Percentiles rank a stretch among this genome's conserved stretches.
Conservation (phyloP, 1,139 yeast genomes). For the Magnusiomyces sp. region DNA sequence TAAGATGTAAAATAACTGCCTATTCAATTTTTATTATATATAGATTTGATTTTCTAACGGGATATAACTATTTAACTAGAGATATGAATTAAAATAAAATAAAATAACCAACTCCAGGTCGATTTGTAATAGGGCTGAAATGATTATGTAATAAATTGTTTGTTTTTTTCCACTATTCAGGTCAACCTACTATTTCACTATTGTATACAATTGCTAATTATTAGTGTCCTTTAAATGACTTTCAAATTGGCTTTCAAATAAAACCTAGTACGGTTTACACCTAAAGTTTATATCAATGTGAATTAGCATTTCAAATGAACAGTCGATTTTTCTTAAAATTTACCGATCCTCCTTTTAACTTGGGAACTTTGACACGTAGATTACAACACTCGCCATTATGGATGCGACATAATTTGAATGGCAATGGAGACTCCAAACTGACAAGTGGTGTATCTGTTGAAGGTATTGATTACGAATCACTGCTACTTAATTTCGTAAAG, state of each 20-base stretch:
- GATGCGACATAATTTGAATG: background rate
- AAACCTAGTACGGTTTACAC: too few relatives aligned
- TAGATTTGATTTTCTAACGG: background rate
- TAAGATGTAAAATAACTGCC: constrained; percentile 7
- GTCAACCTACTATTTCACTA: too few relatives aligned
- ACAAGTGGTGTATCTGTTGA: too few relatives aligned
- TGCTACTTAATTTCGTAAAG: constrained; percentile 9
- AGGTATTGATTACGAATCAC: background rate
- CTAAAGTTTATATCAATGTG: too few relatives aligned
- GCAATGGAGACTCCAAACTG: background rate
- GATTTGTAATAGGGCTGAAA: too few relatives aligned
- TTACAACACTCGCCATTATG: constrained; percentile 6
- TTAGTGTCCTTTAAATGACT: too few relatives aligned
- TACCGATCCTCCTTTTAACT: constrained; percentile 13
- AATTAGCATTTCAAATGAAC: background rate
- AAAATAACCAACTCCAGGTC: background rate
- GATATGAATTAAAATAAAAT: background rate
- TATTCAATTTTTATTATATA: background rate
- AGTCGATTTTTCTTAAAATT: constrained; percentile 8
- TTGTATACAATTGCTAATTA: too few relatives aligned
- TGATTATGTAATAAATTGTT: too few relatives aligned
- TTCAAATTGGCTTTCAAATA: too few relatives aligned
- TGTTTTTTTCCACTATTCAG: too few relatives aligned
- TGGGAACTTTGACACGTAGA: constrained; percentile 8
- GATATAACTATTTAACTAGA: too few relatives aligned